A percentile compares a stretch with the other conserved stretches of the same genome.
Evolutionary conservation across 495 filamentous ascomycete genomes (phyloP).

Genomic region (Aspergillus campestris): DNA sequence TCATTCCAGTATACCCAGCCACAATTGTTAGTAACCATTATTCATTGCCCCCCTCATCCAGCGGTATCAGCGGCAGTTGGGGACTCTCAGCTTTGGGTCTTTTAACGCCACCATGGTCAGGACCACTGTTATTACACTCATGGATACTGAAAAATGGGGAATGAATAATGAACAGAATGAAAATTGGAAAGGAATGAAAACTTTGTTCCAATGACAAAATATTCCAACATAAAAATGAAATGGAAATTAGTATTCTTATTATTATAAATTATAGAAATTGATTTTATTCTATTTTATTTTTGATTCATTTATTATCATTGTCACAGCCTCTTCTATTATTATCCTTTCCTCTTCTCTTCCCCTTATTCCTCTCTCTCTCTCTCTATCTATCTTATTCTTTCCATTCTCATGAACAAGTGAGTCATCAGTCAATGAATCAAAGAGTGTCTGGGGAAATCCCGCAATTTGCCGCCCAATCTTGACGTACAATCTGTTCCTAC

Average conservation of each 20-base stretch:
- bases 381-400: neutral
- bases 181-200: too few species aligned
- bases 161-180: too few species aligned
- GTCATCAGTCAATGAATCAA: too few species aligned
- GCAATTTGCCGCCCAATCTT: neutral
- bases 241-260: too few species aligned
- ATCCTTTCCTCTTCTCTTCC: neutral
- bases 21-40: neutral
- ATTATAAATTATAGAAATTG: too few species aligned
- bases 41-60: slow-evolving; percentile 1
- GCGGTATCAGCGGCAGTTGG: slow-evolving; percentile 12
- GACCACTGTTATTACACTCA: too few species aligned
- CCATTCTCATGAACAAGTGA: neutral
- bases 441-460: slow-evolving; percentile 3
- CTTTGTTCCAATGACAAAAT: too few species aligned
- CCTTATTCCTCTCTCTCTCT: neutral
- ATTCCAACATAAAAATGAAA: neutral
- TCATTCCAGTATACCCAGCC: too few species aligned
- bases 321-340: neutral
- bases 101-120: neutral
- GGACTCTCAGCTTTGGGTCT: slow-evolving; percentile 3
- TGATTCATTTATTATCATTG: neutral
- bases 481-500: too few species aligned
- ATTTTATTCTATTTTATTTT: neutral
- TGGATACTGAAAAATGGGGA: too few species aligned